Base-by-base conservation (phyloP, 179 eudicot genomes). In the Corrigiola litoralis region DNA sequence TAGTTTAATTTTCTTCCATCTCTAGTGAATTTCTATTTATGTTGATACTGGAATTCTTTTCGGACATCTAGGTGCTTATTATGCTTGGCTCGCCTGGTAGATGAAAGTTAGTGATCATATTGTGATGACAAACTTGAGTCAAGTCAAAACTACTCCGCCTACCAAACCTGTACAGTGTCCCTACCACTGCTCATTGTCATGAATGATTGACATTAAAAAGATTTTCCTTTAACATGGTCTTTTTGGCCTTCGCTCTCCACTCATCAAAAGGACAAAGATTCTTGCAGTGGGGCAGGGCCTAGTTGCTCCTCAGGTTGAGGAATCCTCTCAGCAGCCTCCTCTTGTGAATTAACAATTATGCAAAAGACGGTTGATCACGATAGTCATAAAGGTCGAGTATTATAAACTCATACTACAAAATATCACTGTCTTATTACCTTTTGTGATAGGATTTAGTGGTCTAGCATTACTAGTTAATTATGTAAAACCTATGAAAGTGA, bases 281-380 rank as follows among this genome's bases (percentile, higher is more conserved):
- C 59, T 64, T 50, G 37, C 27, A 36, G 66, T 63, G 62, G 77
- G 67, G 27, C 69, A 51, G 20, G 21, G 34, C 29, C 57, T 24
- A 58, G 29, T 60, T 68, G 20, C 42, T 69, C 74, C 73, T 47
- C 68, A 69, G 62, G 52, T 58, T 58, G 18, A 17, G 78, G 78
- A 74, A 29, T 58, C 17, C 65, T 63, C 65, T 63, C 54, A 29
- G 31, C 37, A 68, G 18, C 58, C 51, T 64, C 40, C 48, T 33
- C 29, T 24, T 49, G n/a, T 63, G 20, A 62, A 42, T 25, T 63
- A 74, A 18, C 57, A 58, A 50, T 68, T 70, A 57, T 58, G 58
- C 45, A 48, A 73, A 68, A 65, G 1, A 53, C 38, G 61, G 61
- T 45, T 48, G 61, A 56, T 25, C 18, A 27, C 16, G 31, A 44